These are phyloP conservation scores for Rhizomucor miehei DNA, from an alignment of 371 early-diverging fungal species.

Conservation along the genomic window DNA sequence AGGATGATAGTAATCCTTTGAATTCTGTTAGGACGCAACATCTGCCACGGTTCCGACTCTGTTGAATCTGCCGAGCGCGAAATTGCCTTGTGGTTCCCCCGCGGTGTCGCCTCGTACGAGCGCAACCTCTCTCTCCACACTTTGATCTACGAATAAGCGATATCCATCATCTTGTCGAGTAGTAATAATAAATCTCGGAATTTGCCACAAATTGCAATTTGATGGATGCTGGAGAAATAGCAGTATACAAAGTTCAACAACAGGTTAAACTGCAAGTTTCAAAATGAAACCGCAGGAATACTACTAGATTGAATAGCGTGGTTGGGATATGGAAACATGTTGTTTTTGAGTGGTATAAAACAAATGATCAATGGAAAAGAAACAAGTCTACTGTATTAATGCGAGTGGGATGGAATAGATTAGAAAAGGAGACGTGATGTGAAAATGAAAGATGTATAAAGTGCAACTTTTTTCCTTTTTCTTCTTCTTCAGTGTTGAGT, in stretches of 20 bases:
- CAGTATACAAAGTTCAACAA: too few relatives aligned
- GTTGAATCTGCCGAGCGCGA: constrained; percentile 98
- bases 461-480: not conserved
- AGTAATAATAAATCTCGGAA: too few relatives aligned
- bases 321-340: too few relatives aligned
- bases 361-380: too few relatives aligned
- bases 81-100: constrained; percentile 97
- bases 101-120: constrained; percentile 63
- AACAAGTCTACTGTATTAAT: not conserved
- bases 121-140: constrained; percentile 58
- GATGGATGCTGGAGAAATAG: too few relatives aligned
- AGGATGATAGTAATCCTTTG: not conserved
- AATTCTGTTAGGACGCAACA: constrained; percentile 71
- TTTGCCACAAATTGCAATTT: too few relatives aligned
- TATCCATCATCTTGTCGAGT: not conserved
- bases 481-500: constrained; percentile 4
- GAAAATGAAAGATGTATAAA: not conserved
- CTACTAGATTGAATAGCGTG: too few relatives aligned
- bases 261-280: too few relatives aligned
- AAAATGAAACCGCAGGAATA: too few relatives aligned
- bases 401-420: not conserved
- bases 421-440: not conserved
- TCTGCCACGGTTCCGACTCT: constrained; percentile 99
- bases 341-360: too few relatives aligned
- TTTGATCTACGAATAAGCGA: constrained; percentile 77